phyloP scores from a whole-genome alignment of 805 yeast species.

The Kregervanrija delftensis region DNA sequence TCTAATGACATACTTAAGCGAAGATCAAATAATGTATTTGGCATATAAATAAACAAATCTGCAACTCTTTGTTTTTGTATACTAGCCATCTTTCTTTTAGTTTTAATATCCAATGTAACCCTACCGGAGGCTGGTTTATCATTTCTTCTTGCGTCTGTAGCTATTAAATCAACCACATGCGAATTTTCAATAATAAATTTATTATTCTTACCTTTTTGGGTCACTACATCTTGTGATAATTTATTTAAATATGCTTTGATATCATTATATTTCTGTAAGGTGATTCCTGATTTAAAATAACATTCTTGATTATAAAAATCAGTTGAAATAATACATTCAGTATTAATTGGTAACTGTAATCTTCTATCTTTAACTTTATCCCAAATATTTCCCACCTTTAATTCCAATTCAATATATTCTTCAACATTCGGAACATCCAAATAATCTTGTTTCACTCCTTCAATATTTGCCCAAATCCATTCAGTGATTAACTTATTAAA shows the following conservation, averaged over 20 bases:
- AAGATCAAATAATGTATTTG: constrained; percentile 71
- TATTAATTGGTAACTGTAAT: constrained; percentile 56
- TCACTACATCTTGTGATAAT: constrained; percentile 31
- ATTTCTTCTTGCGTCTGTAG: constrained; percentile 54
- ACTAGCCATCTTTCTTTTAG: constrained; percentile 60
- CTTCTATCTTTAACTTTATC: constrained; percentile 58
- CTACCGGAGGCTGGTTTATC: constrained; percentile 60
- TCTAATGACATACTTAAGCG: constrained; percentile 73
- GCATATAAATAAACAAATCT: constrained; percentile 64
- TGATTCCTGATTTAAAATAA: constrained; percentile 59
- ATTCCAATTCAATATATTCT: constrained; percentile 62
- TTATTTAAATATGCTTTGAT: constrained; percentile 48
- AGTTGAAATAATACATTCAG: constrained; percentile 51
- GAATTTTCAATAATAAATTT: constrained; percentile 56
- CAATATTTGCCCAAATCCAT: constrained; percentile 82
- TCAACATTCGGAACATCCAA: constrained; percentile 30
- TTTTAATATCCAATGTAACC: constrained; percentile 59
- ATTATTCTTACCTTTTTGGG: constrained; percentile 19
- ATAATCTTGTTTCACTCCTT: constrained; percentile 50
- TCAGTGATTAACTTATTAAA: constrained; percentile 74
- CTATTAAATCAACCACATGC: constrained; percentile 56
- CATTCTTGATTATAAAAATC: constrained; percentile 49
- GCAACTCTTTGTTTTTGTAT: constrained; percentile 72
- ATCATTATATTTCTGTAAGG: constrained; percentile 53
- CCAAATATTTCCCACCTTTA: constrained; percentile 67